Evolutionary conservation across 768 basidiomycete species (phyloP), one percentile per base, ranked within the genome.

Genomic region (Tricholoma hemisulphureum): DNA sequence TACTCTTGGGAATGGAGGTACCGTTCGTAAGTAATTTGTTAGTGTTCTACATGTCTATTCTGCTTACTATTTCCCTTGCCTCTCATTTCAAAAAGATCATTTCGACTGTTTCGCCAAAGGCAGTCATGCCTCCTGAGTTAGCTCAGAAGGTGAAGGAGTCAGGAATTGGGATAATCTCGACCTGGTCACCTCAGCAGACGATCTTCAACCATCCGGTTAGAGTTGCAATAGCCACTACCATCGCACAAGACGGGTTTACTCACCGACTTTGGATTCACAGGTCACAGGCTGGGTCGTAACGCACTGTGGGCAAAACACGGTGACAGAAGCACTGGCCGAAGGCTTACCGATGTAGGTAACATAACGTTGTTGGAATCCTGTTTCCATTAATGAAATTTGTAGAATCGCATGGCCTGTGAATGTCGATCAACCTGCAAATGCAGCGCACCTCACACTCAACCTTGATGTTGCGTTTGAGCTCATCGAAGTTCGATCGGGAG

Each of bases 331-430:
- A 11, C 55, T 69, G 10, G 32, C 24, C 6, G 51, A 59, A 29
- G 67, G 67, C 26, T 46, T 65, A 11, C 64, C 67, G 2, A n/a
- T 69, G 67, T 67, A 57, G 50, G 61, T 23, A 24, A 18, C 21
- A 18, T 41, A 20, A 16, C 18, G 20, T 14, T 32, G 0, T 6
- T 21, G 0, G n/a, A n/a, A n/a, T 37, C 9, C 48, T n/a, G 13
- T 26, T 26, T 32, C 45, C 23, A 11, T 26, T 32, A 6, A 13
- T 24, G 14, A 35, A 26, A 8, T 49, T 18, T 20, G 9, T 26
- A 68, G 67, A 41, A 66, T 68, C 13, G 62, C 58, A 21, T 68
- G 67, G 67, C 67, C 65, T 1, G 61, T 68, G 35, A 53, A 57
- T 7, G 61, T 49, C 3, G 65, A 68, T 28, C 67, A 68, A 52